Evolutionary conservation across 495 filamentous ascomycete genomes (phyloP), one percentile per base, ranked within the genome.

Genomic region (Apodospora peruviana): DNA sequence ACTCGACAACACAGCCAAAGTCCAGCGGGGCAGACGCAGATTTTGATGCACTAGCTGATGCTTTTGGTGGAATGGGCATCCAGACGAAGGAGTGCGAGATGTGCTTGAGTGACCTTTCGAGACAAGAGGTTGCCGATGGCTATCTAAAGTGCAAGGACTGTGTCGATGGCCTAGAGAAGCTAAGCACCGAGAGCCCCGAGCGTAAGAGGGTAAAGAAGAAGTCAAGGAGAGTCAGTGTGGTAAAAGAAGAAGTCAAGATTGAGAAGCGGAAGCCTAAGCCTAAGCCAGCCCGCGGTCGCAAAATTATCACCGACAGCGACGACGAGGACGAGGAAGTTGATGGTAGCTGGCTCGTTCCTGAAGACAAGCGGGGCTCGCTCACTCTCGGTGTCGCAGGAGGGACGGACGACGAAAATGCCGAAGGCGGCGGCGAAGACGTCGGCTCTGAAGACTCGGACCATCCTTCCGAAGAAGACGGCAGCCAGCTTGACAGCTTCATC

Each of bases 21-120:
- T 53, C 62, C 43, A 71, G 70, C 39, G 65, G 68, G 18, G 61
- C 51, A 0, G 86, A 86, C 34, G 51, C 52, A 16, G 72, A 81
- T 36, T 68, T 95, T 17, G 93, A 97, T 66, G 85, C 81, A 18
- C 74, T 98, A 58, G 87, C 91, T 0, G 84, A 89, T 60, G 74
- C 96, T 45, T 82, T 97, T 56, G 88, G 88, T 1, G 87, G 83
- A 4, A 74, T 97, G 51, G 87, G 80, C 48, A 85, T 98, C 44
- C 75, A 85, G 60, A 72, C 82, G 0, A 93, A 84, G 70, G 84
- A 87, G 47, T 98, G 93, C 56, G 91, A 96, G 51, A 82, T 95
- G 52, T 98, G 93, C 57, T 81, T 90, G 58, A 76, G 75, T 39
- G 79, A 86, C 8, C 71, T 97, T 18, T 79, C 73, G 19, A 70